A percentile compares a stretch with the other conserved stretches of the same genome.
Conservation (phyloP, 805 yeast species). For the Yarrowia osloensis region DNA sequence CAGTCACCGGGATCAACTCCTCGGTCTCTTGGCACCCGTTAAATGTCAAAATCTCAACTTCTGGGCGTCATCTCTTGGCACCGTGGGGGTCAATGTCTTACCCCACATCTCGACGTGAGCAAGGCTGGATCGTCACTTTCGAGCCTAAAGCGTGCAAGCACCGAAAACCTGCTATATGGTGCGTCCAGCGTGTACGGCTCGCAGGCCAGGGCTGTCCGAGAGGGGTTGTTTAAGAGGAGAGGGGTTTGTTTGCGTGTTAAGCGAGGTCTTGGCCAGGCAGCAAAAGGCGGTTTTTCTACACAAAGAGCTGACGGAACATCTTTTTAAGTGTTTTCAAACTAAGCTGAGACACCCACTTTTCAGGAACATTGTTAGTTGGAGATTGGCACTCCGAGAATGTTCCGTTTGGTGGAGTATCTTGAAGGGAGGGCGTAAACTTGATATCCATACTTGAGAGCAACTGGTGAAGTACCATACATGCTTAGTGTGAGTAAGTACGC, state of each 20-base stretch:
- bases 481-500: too few species aligned
- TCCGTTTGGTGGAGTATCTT: too few species aligned
- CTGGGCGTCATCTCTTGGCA: neutral
- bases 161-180: slow-evolving; percentile 7
- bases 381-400: too few species aligned
- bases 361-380: too few species aligned
- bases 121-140: slow-evolving; percentile 1
- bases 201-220: neutral
- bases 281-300: neutral
- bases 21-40: neutral
- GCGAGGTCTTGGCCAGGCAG: neutral
- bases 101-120: neutral
- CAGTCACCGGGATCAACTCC: neutral
- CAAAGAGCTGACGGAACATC: neutral
- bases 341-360: neutral
- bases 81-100: neutral
- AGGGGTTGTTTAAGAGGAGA: neutral
- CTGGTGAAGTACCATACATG: too few species aligned
- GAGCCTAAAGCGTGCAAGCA: neutral
- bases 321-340: too few species aligned
- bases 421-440: too few species aligned
- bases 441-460: too few species aligned
- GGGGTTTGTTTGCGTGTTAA: neutral
- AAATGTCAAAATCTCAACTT: neutral
- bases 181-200: neutral